Base-by-base conservation (phyloP, 2,329 filamentous ascomycete genomes). In the Juglanconis sp. region DNA sequence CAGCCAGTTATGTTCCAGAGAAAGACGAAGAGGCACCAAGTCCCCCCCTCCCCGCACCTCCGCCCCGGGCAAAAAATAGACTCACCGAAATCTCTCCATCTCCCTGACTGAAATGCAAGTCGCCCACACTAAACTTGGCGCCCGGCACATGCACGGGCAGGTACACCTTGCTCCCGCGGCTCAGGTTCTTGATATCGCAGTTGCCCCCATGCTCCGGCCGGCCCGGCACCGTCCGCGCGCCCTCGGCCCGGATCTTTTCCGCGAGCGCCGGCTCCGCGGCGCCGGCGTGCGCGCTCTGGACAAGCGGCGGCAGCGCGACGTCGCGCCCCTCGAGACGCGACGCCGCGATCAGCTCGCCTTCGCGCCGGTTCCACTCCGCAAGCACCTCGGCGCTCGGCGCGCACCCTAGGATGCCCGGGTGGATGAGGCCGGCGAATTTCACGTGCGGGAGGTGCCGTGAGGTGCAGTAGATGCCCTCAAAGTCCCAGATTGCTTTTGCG, bases 351-450 rank as follows among this genome's bases (percentile, higher is more conserved):
- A 97, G 81, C 64, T 94, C 90, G 11, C 76, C 87, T 73, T 97
- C 93, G 38, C 93, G 89, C 61, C 79, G 81, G 70, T 96, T 96
- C 93, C 93, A 96, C 56, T 86, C 87, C 0, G 83, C 85, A 10
- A 96, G 84, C 15, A 97, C 79, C 66, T 91, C 87, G 3, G 86
- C 78, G 0, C 90, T 94, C 0, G 93, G 93, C 0, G 93, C 93
- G 69, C 92, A 96, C 17, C 93, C 93, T 9, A 97, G 79, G 65
- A 97, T 96, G 4, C 93, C 93, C 0, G 93, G 93, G 72, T 96
- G 93, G 70, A 96, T 96, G 36, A 96, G 81, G 0, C 93, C 92
- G 0, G 92, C 86, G 71, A 96, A 96, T 47, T 91, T 88, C 47
- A 96, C 92, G 64, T 90, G 88, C 0, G 91, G 91, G 63, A 95